Base-by-base conservation (phyloP, 192 early-diverging fungal species). In the Coemansia sp. region DNA sequence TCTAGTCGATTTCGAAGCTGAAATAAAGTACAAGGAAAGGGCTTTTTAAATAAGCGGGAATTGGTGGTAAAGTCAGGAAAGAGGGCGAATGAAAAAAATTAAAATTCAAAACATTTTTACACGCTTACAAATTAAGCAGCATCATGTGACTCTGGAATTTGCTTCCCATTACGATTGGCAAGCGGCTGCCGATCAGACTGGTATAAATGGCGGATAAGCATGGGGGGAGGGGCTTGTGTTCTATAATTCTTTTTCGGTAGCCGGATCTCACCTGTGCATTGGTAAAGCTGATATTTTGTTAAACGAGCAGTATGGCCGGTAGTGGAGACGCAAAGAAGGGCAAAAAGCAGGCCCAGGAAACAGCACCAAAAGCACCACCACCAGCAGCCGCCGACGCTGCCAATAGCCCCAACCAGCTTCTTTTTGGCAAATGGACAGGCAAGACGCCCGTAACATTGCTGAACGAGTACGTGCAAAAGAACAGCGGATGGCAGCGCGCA, bases 341-440 rank as follows among this genome's bases (percentile, higher is more conserved):
- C 63, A 60, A 30, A 21, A 38, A 24, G 43, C 46, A 18, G 49
- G 39, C 39, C 1, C 39, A 24, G 21, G 26, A 15, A 12, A 6
- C 16, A 58, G 64, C 35, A 49, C 34, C 64, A 55, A 16, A 11
- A 43, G 18, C 61, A 43, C 18, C 36, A 9, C 15, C 61, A 71
- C 5, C 58, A 16, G 38, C 51, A 39, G 9, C 46, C 63, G 9
- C 46, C 63, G 61, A 21, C 23, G 23, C 20, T 4, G 10, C 20
- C n/a, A n/a, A n/a, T 20, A 56, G 23, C 30, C 18, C 33, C 16
- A 62, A 57, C n/a, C 60, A 64, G 20, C 49, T 18, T 43, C 68
- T 83, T 24, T 94, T 94, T 74, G 89, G 86, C 26, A 87, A 86
- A 30, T 93, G 92, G 94, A 95, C 92, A 0, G 94, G 94, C 45